Base-by-base conservation (phyloP, 2,329 filamentous ascomycete genomes). In the Aotearoamyces nothofagi region DNA sequence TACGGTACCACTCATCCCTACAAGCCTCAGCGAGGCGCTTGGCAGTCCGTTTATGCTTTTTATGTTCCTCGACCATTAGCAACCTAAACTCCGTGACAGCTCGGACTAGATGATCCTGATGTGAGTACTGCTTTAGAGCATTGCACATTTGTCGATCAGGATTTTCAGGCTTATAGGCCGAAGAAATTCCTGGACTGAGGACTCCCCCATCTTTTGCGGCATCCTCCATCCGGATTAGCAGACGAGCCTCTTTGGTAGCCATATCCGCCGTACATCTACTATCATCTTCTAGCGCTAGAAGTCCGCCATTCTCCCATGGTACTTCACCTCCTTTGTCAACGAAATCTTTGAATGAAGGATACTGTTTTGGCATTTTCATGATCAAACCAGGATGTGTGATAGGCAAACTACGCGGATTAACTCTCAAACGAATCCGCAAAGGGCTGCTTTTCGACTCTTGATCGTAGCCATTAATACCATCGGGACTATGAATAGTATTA, bases 81-180 rank as follows among this genome's bases (percentile, higher is more conserved):
- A 74, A 79, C 26, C 81, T 73, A 42, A 96, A 87, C 41, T 86
- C 78, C 9, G 77, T 48, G 33, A 79, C 76, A 36, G 92, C 86
- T 26, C 76, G 75, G 25, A 79, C 62, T 30, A 96, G 63, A 47
- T 96, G 81, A 45, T 96, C 86, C 46, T 72, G 68, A 41, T 92
- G 84, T n/a, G 78, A 74, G 61, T 82, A 96, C 44, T 90, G 82
- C 29, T 68, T 65, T 0, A 72, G 68, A 0, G 80, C 80, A 42
- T 92, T 79, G 19, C 19, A n/a, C n/a, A 7, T 20, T 8, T 20
- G 8, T 32, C 81, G 74, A 34, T 58, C 59, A 17, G 66, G 64
- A 9, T 71, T 61, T 37, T 90, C 80, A 0, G 80, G 79, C 11
- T 74, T 63, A 41, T 80, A 90, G 14, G 77, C 56, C 3, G 74